phyloP scores from a whole-genome alignment of 1,284 basidiomycete species.

The Ganoderma leucocontextum region DNA sequence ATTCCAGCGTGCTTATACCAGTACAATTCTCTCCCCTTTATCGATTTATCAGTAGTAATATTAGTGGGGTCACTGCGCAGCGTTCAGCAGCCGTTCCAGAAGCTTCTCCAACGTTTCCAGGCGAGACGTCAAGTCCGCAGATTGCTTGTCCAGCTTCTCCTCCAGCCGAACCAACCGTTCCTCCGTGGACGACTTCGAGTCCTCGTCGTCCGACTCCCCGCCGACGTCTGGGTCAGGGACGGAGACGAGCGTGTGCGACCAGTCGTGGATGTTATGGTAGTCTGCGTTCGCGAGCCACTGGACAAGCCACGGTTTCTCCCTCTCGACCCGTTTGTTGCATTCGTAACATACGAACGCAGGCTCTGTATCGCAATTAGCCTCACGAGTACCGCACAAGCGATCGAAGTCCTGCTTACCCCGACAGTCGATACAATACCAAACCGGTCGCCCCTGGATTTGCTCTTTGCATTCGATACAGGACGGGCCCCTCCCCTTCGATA shows the following conservation, averaged over 20 bases:
- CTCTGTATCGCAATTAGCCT: neutral
- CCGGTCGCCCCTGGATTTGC: neutral
- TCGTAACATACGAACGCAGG: constrained; percentile 6
- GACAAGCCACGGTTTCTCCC: constrained; percentile 14
- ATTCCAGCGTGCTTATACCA: too few species aligned
- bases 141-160: neutral
- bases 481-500: neutral
- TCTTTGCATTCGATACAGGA: neutral
- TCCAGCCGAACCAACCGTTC: neutral
- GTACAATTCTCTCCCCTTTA: too few species aligned
- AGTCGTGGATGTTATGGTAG: constrained; percentile 9
- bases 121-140: neutral
- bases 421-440: constrained; percentile 4
- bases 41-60: too few species aligned
- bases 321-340: constrained; percentile 18
- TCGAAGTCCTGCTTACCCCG: neutral
- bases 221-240: neutral
- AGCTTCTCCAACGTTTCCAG: neutral
- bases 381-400: neutral
- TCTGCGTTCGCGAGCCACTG: neutral
- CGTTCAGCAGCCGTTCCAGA: neutral
- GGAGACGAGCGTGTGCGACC: constrained; percentile 18
- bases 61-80: too few species aligned
- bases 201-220: neutral
- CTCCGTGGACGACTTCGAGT: neutral